phyloP scores from a whole-genome alignment of 768 basidiomycete genomes.

The Leucosporidium scottii region DNA sequence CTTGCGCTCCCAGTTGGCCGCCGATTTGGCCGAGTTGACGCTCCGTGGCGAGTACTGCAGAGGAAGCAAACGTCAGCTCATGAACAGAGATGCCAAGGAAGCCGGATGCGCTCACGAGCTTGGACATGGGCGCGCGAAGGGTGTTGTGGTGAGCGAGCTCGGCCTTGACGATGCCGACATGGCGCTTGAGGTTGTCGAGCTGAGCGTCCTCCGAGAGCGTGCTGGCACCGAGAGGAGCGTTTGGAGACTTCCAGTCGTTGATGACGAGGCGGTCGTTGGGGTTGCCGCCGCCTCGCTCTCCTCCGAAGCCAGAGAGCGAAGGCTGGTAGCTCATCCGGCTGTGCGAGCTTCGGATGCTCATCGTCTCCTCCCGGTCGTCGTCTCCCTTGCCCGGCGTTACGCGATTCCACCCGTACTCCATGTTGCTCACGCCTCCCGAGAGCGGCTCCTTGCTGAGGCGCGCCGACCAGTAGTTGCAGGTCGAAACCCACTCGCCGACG shows the following conservation, averaged over 20 bases:
- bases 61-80: background rate
- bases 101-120: slow-evolving; percentile 51
- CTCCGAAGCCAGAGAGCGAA: slow-evolving; percentile 24
- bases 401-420: slow-evolving; percentile 98
- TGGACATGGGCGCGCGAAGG: slow-evolving; percentile 70
- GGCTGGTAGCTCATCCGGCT: slow-evolving; percentile 60
- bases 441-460: slow-evolving; percentile 90
- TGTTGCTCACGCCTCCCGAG: slow-evolving; percentile 92
- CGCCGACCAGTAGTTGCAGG: slow-evolving; percentile 99
- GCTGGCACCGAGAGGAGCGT: slow-evolving; percentile 74
- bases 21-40: slow-evolving; percentile 64
- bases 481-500: slow-evolving; percentile 97
- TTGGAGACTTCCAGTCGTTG: slow-evolving; percentile 90
- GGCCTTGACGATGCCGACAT: slow-evolving; percentile 63
- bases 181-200: slow-evolving; percentile 76
- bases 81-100: background rate
- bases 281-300: slow-evolving; percentile 34
- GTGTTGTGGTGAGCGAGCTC: slow-evolving; percentile 80
- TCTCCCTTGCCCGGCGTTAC: slow-evolving; percentile 3
- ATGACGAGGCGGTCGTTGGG: slow-evolving; percentile 62
- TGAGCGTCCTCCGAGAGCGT: slow-evolving; percentile 87
- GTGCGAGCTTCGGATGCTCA: slow-evolving; percentile 38
- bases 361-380: slow-evolving; percentile 42
- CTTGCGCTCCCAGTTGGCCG: slow-evolving; percentile 83
- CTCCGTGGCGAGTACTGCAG: slow-evolving; percentile 73